These are phyloP conservation scores for Fraxinus americana DNA, from an alignment of 257 asterid species.

Conservation along the genomic window DNA sequence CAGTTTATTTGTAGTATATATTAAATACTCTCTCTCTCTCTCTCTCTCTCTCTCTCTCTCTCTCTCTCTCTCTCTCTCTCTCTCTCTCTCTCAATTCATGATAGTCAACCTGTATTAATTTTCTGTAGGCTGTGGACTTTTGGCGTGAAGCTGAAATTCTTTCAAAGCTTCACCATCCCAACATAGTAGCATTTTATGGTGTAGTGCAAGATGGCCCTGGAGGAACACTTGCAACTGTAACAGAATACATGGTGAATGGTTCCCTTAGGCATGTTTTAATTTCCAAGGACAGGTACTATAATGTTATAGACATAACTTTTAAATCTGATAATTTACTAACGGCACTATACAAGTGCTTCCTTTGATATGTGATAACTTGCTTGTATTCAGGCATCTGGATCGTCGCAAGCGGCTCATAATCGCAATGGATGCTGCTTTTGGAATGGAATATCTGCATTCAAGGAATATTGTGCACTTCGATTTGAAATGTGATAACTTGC, in stretches of 20 bases:
- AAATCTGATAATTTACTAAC: background rate
- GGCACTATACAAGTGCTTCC: background rate
- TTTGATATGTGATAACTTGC: background rate
- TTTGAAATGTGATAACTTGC: constrained; percentile 91
- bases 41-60: constrained; percentile 24
- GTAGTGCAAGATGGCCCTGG: constrained; percentile 98
- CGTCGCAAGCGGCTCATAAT: constrained; percentile 90
- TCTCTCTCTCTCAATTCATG: constrained; percentile 23
- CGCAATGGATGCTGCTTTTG: constrained; percentile 98
- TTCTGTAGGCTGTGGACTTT: constrained; percentile 67
- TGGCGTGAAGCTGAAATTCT: constrained; percentile 96
- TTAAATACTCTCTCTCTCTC: background rate
- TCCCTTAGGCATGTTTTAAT: constrained; percentile 83
- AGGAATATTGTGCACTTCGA: constrained; percentile 95
- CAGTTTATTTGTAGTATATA: constrained; percentile 28
- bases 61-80: constrained; percentile 17
- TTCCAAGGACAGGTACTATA: constrained; percentile 72
- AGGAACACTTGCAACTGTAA: constrained; percentile 90
- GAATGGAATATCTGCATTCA: constrained; percentile 95
- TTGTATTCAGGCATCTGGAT: constrained; percentile 74
- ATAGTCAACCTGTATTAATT: constrained; percentile 23
- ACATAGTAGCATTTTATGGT: constrained; percentile 95
- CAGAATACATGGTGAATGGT: constrained; percentile 94
- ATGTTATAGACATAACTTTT: background rate
- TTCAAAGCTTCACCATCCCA: constrained; percentile 96